Evolutionary conservation across 2,329 filamentous ascomycete species (phyloP).

Genomic region (Trichophyton verrucosum): DNA sequence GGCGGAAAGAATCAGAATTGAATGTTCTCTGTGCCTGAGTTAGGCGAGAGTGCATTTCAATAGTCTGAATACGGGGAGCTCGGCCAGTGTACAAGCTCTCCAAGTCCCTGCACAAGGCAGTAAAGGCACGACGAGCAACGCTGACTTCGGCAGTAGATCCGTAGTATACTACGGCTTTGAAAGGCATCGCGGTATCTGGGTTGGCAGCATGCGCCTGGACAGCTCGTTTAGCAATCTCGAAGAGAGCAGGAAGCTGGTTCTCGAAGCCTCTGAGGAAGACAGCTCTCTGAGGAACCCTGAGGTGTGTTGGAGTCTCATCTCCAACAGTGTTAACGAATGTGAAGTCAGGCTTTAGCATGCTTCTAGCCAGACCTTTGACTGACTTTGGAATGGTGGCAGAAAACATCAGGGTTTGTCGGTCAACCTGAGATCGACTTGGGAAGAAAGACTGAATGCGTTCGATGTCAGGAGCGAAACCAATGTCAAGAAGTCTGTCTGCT

Average conservation of each 20-base stretch:
- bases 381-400: constrained; percentile 82
- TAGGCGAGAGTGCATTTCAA: constrained; percentile 68
- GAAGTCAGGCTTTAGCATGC: constrained; percentile 69
- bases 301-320: constrained; percentile 74
- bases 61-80: constrained; percentile 27
- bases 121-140: constrained; percentile 49
- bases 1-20: constrained; percentile 60
- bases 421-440: constrained; percentile 49
- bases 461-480: constrained; percentile 56
- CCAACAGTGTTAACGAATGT: constrained; percentile 86
- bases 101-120: constrained; percentile 33
- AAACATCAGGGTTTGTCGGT: constrained; percentile 85
- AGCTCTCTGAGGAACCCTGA: constrained; percentile 67
- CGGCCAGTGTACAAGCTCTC: constrained; percentile 19
- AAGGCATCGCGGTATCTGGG: constrained; percentile 42
- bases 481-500: constrained; percentile 54
- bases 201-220: constrained; percentile 31
- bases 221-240: constrained; percentile 61
- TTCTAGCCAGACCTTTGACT: constrained; percentile 66
- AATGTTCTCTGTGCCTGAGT: constrained; percentile 56
- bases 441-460: constrained; percentile 48
- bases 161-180: constrained; percentile 95
- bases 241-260: constrained; percentile 62
- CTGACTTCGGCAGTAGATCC: constrained; percentile 64
- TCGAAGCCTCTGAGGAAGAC: constrained; percentile 56